Conservation (phyloP, 1,284 basidiomycete species). For the Vanrija sp. region DNA sequence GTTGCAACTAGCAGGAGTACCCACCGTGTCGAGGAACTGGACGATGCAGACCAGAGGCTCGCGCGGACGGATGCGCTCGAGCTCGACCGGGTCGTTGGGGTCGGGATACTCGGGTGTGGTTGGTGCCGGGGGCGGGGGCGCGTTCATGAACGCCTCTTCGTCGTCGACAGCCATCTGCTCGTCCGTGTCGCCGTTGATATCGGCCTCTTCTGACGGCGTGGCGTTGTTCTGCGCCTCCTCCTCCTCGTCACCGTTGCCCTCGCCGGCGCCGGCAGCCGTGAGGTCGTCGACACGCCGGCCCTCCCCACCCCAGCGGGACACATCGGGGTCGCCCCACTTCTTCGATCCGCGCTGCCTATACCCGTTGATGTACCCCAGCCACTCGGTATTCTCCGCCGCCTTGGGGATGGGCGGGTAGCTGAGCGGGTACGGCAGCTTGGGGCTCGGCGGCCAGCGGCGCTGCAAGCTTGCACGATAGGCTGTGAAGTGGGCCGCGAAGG, state of each 20-base stretch:
- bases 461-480: slow-evolving; percentile 13
- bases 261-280: slow-evolving; percentile 6
- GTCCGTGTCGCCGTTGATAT: background rate
- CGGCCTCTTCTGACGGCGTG: background rate
- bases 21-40: slow-evolving; percentile 26
- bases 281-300: slow-evolving; percentile 11
- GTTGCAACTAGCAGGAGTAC: slow-evolving; percentile 4
- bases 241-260: slow-evolving; percentile 12
- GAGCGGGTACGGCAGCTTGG: slow-evolving; percentile 10
- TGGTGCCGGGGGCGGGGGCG: background rate
- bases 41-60: slow-evolving; percentile 37
- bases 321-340: background rate
- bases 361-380: slow-evolving; percentile 16
- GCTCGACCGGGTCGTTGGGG: background rate
- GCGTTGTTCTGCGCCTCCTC: slow-evolving; percentile 16
- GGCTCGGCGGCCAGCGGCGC: slow-evolving; percentile 11
- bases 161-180: slow-evolving; percentile 2
- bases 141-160: slow-evolving; percentile 6
- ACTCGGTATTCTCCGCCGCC: slow-evolving; percentile 6
- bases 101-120: no score
- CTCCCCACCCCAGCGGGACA: background rate
- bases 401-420: slow-evolving; percentile 20
- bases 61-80: slow-evolving; percentile 1
- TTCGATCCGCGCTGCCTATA: background rate
- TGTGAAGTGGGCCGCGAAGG: slow-evolving; percentile 31